Evolutionary conservation across 768 basidiomycete species (phyloP), one percentile per base, ranked within the genome.

Genomic region (Tylopilus intermedius): DNA sequence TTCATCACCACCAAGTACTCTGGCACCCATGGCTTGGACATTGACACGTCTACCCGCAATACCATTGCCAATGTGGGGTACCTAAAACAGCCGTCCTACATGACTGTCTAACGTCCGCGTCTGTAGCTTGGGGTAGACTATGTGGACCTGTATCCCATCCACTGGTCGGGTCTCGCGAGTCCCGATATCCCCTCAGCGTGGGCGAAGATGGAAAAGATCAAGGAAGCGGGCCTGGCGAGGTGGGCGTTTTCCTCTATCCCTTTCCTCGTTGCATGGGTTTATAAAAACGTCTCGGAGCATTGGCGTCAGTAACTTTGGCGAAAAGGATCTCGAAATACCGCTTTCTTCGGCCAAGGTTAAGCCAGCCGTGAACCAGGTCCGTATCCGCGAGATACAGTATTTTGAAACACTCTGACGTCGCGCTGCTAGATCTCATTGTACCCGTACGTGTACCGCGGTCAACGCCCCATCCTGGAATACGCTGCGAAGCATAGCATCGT

Each of bases 101-200:
- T 32, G 35, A n/a, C 29, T 15, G 42, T 1, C 38, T 45, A 21
- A 58, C 6, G 18, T 26, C 14, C 39, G 52, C 9, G 1, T 29
- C 40, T 41, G 11, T 57, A 87, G 86, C 74, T 88, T 21, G 84
- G 81, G 0, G 71, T 88, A 5, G 61, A 73, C 1, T 84, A 83
- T 57, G 77, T 88, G 11, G 85, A 90, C 65, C 65, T 88, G 37
- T 89, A 89, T 66, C 77, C 88, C 39, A 82, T 88, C 44, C 86
- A 88, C 64, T 59, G 66, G 50, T 84, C 84, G 7, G 60, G 71
- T 4, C 66, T 81, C 18, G 81, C 79, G 8, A 58, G 66, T 21
- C 80, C 82, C 1, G 80, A 86, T 56, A 83, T 85, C 42, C 78
- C 80, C 2, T 80, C 78, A 22, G 73, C 74, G 1, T 89, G 87